phyloP scores from a whole-genome alignment of 345 rosid genomes.

The Tarenaya hassleriana region DNA sequence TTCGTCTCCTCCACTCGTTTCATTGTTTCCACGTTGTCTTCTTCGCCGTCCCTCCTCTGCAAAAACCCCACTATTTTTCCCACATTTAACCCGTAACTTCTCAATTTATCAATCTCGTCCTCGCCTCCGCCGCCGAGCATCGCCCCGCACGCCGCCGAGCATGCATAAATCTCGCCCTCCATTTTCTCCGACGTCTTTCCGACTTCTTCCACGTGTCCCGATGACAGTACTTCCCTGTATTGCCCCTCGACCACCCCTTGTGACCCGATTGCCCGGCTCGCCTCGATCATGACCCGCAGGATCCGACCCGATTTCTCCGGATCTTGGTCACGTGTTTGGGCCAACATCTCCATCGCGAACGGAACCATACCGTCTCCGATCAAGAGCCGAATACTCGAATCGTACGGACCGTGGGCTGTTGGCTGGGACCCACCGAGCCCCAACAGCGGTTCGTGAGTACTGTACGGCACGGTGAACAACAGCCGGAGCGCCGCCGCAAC shows the following conservation, averaged over 20 bases:
- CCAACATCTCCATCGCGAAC: constrained; percentile 44
- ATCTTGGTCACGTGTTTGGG: constrained; percentile 19
- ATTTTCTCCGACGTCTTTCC: constrained; percentile 28
- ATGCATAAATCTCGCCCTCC: constrained; percentile 44
- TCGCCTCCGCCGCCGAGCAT: constrained; percentile 59
- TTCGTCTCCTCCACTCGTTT: constrained; percentile 17
- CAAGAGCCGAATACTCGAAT: constrained; percentile 43
- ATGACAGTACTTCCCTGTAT: constrained; percentile 17
- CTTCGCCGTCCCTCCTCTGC: background rate
- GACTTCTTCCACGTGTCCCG: background rate
- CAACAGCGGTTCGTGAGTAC: constrained; percentile 32
- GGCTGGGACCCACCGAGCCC: constrained; percentile 17
- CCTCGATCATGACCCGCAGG: constrained; percentile 42
- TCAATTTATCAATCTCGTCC: constrained; percentile 44
- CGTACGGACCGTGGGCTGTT: constrained; percentile 14
- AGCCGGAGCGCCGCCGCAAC: constrained; percentile 54
- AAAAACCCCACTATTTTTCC: constrained; percentile 40
- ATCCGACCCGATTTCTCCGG: constrained; percentile 25
- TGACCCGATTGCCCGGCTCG: constrained; percentile 44
- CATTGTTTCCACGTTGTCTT: background rate
- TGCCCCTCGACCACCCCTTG: constrained; percentile 39
- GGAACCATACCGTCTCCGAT: constrained; percentile 40
- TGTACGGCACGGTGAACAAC: constrained; percentile 35
- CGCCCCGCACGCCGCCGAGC: constrained; percentile 56
- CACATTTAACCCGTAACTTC: constrained; percentile 37